Evolutionary conservation across 2,329 filamentous ascomycete species (phyloP).

Genomic region (Septoria petroselini): DNA sequence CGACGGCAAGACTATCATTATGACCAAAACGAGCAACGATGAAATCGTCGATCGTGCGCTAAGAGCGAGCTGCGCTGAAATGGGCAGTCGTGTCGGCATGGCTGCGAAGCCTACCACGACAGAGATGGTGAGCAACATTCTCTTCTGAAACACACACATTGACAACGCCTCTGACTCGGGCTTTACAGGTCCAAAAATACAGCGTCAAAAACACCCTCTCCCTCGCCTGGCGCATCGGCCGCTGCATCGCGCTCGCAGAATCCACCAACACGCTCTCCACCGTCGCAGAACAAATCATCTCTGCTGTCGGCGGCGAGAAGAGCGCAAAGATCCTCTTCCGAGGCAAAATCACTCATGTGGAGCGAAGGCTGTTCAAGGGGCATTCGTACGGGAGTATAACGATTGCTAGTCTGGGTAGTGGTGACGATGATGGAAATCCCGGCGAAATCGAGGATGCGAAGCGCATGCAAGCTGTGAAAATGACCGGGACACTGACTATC

Average conservation of each 20-base stretch:
- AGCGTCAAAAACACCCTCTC: conserved; percentile 44
- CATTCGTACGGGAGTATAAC: conserved; percentile 60
- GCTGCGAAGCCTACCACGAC: conserved; percentile 43
- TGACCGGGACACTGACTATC: conserved; percentile 56
- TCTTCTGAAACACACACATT: too few species aligned
- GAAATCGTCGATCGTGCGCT: conserved; percentile 46
- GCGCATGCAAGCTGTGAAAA: conserved; percentile 37
- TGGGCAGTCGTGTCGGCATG: conserved; percentile 44
- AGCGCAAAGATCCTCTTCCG: conserved; percentile 59
- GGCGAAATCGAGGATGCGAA: conserved; percentile 18
- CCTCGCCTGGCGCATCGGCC: conserved; percentile 54
- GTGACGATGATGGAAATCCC: conserved; percentile 39
- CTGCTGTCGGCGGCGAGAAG: conserved; percentile 54
- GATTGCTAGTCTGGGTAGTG: conserved; percentile 38
- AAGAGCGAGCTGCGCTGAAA: conserved; percentile 40
- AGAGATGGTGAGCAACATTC: too few species aligned
- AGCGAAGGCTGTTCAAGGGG: conserved; percentile 55
- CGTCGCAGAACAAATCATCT: conserved; percentile 58
- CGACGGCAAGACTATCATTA: conserved; percentile 46
- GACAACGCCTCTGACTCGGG: too few species aligned
- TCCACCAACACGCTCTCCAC: conserved; percentile 51
- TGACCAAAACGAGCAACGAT: conserved; percentile 43
- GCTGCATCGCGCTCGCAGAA: conserved; percentile 55
- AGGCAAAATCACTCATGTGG: conserved; percentile 62
- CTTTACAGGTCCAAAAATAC: conserved; percentile 38